Percentiles rank a stretch among this genome's conserved stretches.
These are phyloP conservation scores for Cladosporium sp. DNA, from an alignment of 2,329 filamentous ascomycete species.

Conservation along the genomic window DNA sequence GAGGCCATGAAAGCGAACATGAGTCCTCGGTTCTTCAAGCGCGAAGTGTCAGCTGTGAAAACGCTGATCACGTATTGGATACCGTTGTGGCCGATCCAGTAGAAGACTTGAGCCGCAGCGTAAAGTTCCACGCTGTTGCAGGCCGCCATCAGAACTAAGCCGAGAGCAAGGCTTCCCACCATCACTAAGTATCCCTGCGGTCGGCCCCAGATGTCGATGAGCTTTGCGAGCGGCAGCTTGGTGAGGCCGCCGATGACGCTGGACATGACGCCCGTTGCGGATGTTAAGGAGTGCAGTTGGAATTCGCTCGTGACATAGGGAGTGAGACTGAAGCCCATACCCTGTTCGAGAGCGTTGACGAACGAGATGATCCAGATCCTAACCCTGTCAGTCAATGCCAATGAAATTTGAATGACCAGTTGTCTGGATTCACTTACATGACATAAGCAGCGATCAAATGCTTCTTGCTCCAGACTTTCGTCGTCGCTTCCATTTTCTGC, in stretches of 20 bases:
- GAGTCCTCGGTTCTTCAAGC: constrained; percentile 60
- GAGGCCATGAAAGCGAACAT: constrained; percentile 60
- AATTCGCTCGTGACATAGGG: constrained; percentile 30
- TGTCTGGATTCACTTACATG: constrained; percentile 24
- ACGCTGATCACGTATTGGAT: constrained; percentile 59
- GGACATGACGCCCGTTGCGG: constrained; percentile 52
- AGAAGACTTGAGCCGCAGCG: constrained; percentile 62
- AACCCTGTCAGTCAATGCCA: constrained; percentile 15
- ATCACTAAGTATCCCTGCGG: constrained; percentile 58
- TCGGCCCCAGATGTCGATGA: constrained; percentile 64
- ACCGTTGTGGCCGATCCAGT: constrained; percentile 57
- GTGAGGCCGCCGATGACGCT: constrained; percentile 55
- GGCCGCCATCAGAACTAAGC: constrained; percentile 63
- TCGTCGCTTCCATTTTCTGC: constrained; percentile 13
- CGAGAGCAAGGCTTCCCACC: constrained; percentile 47
- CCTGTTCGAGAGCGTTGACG: constrained; percentile 32
- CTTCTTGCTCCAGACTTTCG: constrained; percentile 11
- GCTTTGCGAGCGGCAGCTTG: constrained; percentile 63
- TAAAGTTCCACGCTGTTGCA: constrained; percentile 59
- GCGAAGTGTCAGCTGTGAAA: constrained; percentile 65
- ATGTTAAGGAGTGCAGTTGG: constrained; percentile 32
- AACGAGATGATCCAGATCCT: constrained; percentile 37
- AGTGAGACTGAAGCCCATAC: constrained; percentile 26
- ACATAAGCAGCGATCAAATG: constrained; percentile 10
- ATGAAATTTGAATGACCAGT: not conserved